phyloP scores from a whole-genome alignment of 495 filamentous ascomycete species.

The Evansstolkia leycettana region DNA sequence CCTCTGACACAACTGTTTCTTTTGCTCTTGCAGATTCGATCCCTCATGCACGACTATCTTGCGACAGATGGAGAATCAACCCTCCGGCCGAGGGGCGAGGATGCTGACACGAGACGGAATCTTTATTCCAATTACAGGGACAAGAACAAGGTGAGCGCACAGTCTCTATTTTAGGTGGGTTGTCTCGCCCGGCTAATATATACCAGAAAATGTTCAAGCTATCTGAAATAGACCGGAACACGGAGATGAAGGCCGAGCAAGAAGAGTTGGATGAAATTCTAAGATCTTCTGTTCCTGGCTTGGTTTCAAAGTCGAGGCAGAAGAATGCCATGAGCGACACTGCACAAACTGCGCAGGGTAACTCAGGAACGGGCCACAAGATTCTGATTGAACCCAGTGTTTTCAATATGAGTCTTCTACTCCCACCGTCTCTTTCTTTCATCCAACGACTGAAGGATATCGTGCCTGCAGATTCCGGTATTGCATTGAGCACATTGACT shows the following conservation, averaged over 20 bases:
- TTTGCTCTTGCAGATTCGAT: conserved; percentile 52
- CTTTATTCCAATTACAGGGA: conserved; percentile 52
- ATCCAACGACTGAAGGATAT: conserved; percentile 83
- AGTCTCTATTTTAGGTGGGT: neutral
- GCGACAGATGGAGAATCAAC: conserved; percentile 74
- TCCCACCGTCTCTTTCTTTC: conserved; percentile 90
- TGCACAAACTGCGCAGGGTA: conserved; percentile 26
- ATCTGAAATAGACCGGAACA: conserved; percentile 65
- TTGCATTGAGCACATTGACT: conserved; percentile 76
- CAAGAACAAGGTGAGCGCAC: conserved; percentile 41
- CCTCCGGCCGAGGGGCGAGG: conserved; percentile 32
- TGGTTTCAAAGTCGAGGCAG: conserved; percentile 66
- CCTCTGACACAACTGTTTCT: conserved; percentile 19
- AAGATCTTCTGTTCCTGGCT: conserved; percentile 77
- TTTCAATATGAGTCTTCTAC: conserved; percentile 90
- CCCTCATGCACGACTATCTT: conserved; percentile 89
- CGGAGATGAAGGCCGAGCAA: conserved; percentile 65
- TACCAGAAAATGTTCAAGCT: conserved; percentile 74
- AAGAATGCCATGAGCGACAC: conserved; percentile 22
- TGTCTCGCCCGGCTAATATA: conserved; percentile 8
- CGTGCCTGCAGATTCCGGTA: conserved; percentile 72
- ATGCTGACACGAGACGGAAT: conserved; percentile 40
- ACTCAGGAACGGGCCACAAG: conserved; percentile 63
- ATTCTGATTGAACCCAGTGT: conserved; percentile 88
- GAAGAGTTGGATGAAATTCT: conserved; percentile 87